phyloP scores from a whole-genome alignment of 2,329 filamentous ascomycete species.

The Zymoseptoria passerinii region DNA sequence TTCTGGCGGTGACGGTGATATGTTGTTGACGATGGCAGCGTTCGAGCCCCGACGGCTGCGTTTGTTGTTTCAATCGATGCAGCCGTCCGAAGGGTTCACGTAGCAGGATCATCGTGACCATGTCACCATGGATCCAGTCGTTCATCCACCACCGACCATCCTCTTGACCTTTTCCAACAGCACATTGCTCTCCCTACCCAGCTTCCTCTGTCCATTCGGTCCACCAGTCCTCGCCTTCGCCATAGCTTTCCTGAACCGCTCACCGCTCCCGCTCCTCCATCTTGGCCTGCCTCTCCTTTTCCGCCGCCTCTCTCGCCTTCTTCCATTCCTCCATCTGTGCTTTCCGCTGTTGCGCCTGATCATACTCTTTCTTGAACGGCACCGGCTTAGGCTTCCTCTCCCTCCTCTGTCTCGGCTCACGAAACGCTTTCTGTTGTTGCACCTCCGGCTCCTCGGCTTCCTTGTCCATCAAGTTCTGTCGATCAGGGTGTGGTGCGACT shows the following conservation, averaged over 20 bases:
- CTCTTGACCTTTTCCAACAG: slow-evolving; percentile 70
- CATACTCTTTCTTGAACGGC: slow-evolving; percentile 38
- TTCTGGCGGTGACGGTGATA: too few relatives aligned
- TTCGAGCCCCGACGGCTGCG: too few relatives aligned
- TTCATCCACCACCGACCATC: slow-evolving; percentile 45
- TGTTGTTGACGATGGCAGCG: too few relatives aligned
- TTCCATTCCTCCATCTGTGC: slow-evolving; percentile 56
- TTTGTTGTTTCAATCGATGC: too few relatives aligned
- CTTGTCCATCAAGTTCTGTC: slow-evolving; percentile 26
- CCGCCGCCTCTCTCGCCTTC: slow-evolving; percentile 54
- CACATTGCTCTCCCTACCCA: slow-evolving; percentile 72
- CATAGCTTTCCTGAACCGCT: slow-evolving; percentile 62
- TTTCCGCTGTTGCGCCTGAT: slow-evolving; percentile 44
- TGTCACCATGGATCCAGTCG: neutral
- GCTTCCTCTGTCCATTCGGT: slow-evolving; percentile 63
- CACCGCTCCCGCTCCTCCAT: slow-evolving; percentile 62
- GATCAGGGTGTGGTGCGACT: slow-evolving; percentile 40
- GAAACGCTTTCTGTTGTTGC: slow-evolving; percentile 4
- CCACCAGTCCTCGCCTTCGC: slow-evolving; percentile 53
- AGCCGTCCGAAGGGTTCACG: too few relatives aligned
- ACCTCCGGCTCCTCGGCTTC: slow-evolving; percentile 11
- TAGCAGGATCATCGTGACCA: too few relatives aligned
- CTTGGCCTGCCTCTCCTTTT: slow-evolving; percentile 47
- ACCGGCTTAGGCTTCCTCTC: slow-evolving; percentile 35
- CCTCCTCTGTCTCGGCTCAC: slow-evolving; percentile 17